These are phyloP conservation scores for Hura crepitans DNA, from an alignment of 441 rosid species.

Conservation along the genomic window DNA sequence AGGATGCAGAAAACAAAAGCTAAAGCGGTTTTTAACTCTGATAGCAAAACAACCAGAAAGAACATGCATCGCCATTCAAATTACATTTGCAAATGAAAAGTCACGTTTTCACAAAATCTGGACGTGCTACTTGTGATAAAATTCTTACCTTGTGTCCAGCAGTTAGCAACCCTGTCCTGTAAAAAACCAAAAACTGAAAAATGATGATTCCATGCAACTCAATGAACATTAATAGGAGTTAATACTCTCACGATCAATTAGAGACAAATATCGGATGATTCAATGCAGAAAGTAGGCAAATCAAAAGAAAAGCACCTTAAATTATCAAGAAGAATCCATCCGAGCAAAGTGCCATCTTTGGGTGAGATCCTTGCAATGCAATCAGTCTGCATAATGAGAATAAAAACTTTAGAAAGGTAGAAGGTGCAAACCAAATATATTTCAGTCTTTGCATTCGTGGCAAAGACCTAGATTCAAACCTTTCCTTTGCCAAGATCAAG, in stretches of 20 bases:
- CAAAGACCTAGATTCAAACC: background rate
- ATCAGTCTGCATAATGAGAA: conserved; percentile 54
- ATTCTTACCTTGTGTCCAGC: conserved; percentile 63
- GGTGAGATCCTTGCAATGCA: conserved; percentile 92
- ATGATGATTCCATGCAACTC: conserved; percentile 3
- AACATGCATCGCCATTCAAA: background rate
- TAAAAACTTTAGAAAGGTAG: conserved; percentile 8
- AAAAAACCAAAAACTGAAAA: conserved; percentile 18
- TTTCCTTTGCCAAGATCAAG: background rate
- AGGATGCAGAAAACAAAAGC: background rate
- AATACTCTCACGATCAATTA: conserved; percentile 6
- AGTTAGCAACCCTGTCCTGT: conserved; percentile 54
- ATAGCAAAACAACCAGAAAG: background rate
- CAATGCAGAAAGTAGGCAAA: conserved; percentile 5
- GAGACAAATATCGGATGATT: conserved; percentile 4
- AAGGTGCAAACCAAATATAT: background rate
- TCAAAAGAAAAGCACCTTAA: conserved; percentile 49
- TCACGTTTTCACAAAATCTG: background rate
- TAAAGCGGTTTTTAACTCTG: background rate
- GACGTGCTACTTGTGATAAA: conserved; percentile 8
- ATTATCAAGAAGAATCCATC: conserved; percentile 81
- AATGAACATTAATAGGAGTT: background rate
- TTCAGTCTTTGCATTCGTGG: background rate
- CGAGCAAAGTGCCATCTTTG: conserved; percentile 57
- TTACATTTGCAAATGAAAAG: background rate